phyloP scores from a whole-genome alignment of 306 rosid genomes.

The Rosa chinensis region DNA sequence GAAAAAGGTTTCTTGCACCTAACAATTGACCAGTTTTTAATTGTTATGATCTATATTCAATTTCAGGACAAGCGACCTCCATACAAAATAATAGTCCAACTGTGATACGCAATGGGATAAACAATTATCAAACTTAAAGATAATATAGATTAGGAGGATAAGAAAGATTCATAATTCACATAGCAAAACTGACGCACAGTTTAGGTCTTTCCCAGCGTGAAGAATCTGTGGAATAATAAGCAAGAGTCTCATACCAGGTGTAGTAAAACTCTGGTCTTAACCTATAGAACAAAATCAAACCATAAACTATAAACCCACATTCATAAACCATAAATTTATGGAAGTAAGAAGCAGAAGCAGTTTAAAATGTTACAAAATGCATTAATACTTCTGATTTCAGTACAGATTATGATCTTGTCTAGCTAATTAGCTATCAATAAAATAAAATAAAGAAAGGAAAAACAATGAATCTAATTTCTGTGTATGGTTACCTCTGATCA shows the following conservation, averaged over 20 bases:
- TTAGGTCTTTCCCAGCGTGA: not conserved
- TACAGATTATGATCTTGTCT: constrained; percentile 15
- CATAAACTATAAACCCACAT: not conserved
- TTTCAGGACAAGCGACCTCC: constrained; percentile 4
- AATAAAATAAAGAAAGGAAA: not conserved
- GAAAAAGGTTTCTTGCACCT: constrained; percentile 5
- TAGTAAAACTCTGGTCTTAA: not conserved
- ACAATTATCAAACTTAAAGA: not conserved
- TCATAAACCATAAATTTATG: not conserved
- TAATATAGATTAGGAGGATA: not conserved
- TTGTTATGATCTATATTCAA: not conserved
- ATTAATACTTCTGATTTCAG: not conserved
- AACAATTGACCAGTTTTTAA: constrained; percentile 18
- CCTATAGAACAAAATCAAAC: not conserved
- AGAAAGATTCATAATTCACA: not conserved
- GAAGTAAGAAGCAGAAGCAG: not conserved
- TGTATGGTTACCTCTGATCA: constrained; percentile 4
- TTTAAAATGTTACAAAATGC: constrained; percentile 9
- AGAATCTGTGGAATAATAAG: not conserved
- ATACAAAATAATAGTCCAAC: not conserved
- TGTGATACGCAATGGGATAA: constrained; percentile 11
- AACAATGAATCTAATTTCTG: constrained; percentile 26
- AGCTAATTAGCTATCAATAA: not conserved
- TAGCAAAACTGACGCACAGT: not conserved
- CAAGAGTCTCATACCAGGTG: not conserved